Conservation (phyloP, 2,329 filamentous ascomycete species). For the Talaromyces sp. region DNA sequence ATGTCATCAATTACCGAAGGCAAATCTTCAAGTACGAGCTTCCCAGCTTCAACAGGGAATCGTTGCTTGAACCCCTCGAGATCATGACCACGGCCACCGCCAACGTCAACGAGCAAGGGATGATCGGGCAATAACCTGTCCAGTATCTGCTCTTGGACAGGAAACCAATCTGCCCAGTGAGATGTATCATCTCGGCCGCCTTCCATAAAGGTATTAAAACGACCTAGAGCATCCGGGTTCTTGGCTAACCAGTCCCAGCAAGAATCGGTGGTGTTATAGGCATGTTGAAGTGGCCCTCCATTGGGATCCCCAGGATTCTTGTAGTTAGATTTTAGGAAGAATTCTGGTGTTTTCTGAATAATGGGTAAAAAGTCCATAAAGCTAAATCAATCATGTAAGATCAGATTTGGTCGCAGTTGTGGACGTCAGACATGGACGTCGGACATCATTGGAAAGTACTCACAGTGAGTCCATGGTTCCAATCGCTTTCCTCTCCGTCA, state of each 20-base stretch:
- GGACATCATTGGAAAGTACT: background rate
- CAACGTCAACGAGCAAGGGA: slow-evolving; percentile 26
- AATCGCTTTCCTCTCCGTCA: slow-evolving; percentile 26
- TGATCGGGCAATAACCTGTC: slow-evolving; percentile 16
- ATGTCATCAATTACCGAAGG: slow-evolving; percentile 32
- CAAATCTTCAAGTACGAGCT: slow-evolving; percentile 50
- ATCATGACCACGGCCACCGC: slow-evolving; percentile 21
- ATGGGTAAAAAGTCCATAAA: slow-evolving; percentile 8
- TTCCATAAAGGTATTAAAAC: slow-evolving; percentile 28
- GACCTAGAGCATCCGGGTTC: slow-evolving; percentile 17
- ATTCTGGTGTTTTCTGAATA: slow-evolving; percentile 27
- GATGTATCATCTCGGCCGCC: slow-evolving; percentile 19
- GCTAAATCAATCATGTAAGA: slow-evolving; percentile 22
- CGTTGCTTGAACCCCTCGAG: slow-evolving; percentile 31
- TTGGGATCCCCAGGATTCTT: slow-evolving; percentile 28
- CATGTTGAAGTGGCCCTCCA: slow-evolving; percentile 29
- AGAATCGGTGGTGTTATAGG: slow-evolving; percentile 24
- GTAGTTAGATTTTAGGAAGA: slow-evolving; percentile 29
- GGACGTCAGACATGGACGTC: background rate
- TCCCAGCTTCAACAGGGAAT: slow-evolving; percentile 39
- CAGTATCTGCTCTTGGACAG: slow-evolving; percentile 25
- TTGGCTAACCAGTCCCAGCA: slow-evolving; percentile 24
- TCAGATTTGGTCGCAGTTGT: background rate
- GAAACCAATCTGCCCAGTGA: slow-evolving; percentile 27
- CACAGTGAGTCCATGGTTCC: slow-evolving; percentile 29